Base-by-base conservation (phyloP, 2,329 filamentous ascomycete genomes). In the Aspergillus fumigatiaffinis region DNA sequence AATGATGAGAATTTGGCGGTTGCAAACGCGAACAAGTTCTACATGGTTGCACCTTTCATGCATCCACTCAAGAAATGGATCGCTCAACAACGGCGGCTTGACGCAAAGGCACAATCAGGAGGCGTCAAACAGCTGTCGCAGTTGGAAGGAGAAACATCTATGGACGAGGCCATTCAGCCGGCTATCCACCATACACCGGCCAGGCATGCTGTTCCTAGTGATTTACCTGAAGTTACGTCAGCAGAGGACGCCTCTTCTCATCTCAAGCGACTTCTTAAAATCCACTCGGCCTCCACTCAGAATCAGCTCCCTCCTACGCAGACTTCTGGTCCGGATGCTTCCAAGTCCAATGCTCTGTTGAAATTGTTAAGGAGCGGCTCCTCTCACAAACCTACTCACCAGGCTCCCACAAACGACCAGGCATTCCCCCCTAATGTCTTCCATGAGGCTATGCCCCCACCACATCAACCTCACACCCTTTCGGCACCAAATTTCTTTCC, bases 11-110 rank as follows among this genome's bases (percentile, higher is more conserved):
- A 83, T 12, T 75, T 77, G 29, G 75, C 84, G 12, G 77, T 78
- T 14, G 75, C 81, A 2, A 90, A 88, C 65, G 86, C 87, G 44
- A 92, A 90, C 73, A 97, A 93, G 69, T 97, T 97, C 72, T 99
- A 97, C 76, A 97, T 97, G 91, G 94, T 99, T 20, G 92, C 92
- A 0, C 92, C 93, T 0, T 99, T 99, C 70, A 80, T 97, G 54
- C 86, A 86, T 1, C 89, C 87, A 5, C 76, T 99, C 51, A 92
- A 91, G 74, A 91, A 91, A 72, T 97, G 92, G 92, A 91, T 97
- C 50, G 79, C 86, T n/a, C 84, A 88, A 62, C 91, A 96, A 75
- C 88, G 85, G 78, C 92, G 88, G 75, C 80, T 83, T n/a, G 89
- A 90, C 65, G 78, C 79, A 8, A 78, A 79, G 64, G 78, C 77